These are phyloP conservation scores for Fragaria nilgerrensis DNA, from an alignment of 306 rosid genomes.

Conservation along the genomic window DNA sequence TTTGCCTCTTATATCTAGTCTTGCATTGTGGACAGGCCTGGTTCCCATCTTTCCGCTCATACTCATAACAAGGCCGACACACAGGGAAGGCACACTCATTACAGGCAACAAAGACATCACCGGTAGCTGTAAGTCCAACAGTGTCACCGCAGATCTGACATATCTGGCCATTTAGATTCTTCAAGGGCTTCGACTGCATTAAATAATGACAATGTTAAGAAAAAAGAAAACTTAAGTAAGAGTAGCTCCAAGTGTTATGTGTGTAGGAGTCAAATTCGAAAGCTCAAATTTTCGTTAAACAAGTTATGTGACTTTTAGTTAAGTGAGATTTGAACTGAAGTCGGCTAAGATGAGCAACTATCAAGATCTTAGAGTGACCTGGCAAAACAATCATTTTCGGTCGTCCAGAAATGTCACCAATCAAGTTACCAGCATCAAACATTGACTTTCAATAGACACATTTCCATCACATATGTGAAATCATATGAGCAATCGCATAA, in stretches of 20 bases:
- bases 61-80: constrained; percentile 92
- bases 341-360: not conserved
- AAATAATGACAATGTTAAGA: constrained; percentile 10
- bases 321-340: not conserved
- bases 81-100: constrained; percentile 97
- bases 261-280: constrained; percentile 5
- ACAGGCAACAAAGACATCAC: constrained; percentile 96
- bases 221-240: not conserved
- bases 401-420: constrained; percentile 4
- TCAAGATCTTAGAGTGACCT: not conserved
- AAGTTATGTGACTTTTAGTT: not conserved
- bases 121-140: constrained; percentile 66
- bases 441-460: not conserved
- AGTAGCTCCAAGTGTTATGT: not conserved
- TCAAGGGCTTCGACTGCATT: constrained; percentile 75
- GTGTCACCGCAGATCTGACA: constrained; percentile 93
- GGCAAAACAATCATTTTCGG: not conserved
- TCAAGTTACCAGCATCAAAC: not conserved
- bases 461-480: not conserved
- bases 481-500: not conserved
- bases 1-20: constrained; percentile 90
- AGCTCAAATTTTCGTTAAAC: not conserved
- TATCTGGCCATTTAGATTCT: constrained; percentile 72
- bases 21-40: constrained; percentile 97
- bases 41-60: constrained; percentile 90